Base-by-base conservation (phyloP, 2,329 filamentous ascomycete species). In the Botrytis tulipae region DNA sequence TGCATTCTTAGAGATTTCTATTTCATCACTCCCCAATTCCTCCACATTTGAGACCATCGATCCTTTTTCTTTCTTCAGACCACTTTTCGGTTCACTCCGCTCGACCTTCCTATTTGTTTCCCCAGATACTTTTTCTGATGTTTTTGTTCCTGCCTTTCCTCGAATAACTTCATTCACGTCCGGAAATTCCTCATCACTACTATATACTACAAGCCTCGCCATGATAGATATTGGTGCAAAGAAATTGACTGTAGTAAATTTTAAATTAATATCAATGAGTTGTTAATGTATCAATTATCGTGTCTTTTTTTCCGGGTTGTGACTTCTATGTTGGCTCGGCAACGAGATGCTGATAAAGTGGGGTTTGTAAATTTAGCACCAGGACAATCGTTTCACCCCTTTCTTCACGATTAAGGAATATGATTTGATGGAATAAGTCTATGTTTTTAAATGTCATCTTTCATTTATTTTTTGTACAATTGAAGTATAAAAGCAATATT, bases 131-230 rank as follows among this genome's bases (percentile, higher is more conserved):
- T 54, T 60, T 72, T 35, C 22, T 68, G 29, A 35, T 68, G 48
- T 54, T 69, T 66, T 29, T 18, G 48, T 40, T 60, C 32, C 42
- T 22, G 35, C 57, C 51, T 75, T 32, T 32, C 62, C 57, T 60
- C 66, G 73, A 46, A 72, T 40, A 20, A 77, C 51, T 20, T 73
- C 70, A n/a, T 60, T 73, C 1, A 79, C 51, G 48, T 76, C 76
- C 2, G 78, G 78, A 12, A 78, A 74, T 4, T 78, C 77, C 68
- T 75, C 76, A n/a, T 77, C 77, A 48, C 72, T 78, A n/a, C 29
- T 74, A 68, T 76, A 76, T 37, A 76, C 74, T 40, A 74, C 73
- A 72, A 73, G 32, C 42, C 75, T 74, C 14, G 76, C 76, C 77
- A 78, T 78, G 61, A 59, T 51, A 37, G 9, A 42, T 40, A 62